Conservation (phyloP, 164 flowering plant species). For the Macadamia integrifolia region DNA sequence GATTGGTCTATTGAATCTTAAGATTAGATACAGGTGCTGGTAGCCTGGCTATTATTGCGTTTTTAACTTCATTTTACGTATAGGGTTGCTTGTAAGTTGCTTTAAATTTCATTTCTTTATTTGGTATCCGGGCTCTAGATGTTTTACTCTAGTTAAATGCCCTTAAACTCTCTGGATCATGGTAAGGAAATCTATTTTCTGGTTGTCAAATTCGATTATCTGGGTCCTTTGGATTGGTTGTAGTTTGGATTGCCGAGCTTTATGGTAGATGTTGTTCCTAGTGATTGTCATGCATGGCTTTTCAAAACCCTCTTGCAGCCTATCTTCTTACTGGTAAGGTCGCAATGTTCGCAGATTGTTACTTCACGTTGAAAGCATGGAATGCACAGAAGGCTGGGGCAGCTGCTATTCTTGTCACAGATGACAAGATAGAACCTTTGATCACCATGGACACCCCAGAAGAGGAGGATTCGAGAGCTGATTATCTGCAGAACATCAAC, state of each 20-base stretch:
- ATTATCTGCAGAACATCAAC: conserved; percentile 67
- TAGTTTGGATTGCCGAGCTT: neutral
- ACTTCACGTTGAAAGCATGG: conserved; percentile 91
- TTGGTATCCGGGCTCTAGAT: neutral
- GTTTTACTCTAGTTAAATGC: neutral
- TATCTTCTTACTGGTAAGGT: neutral
- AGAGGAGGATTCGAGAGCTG: conserved; percentile 53
- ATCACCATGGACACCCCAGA: conserved; percentile 95
- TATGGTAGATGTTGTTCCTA: neutral
- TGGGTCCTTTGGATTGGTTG: neutral
- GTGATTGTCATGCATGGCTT: neutral
- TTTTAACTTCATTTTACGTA: too few species aligned
- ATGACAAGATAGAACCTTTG: conserved; percentile 67
- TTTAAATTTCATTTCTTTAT: neutral
- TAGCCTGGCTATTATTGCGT: neutral
- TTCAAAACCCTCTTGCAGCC: neutral
- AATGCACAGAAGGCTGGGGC: conserved; percentile 89
- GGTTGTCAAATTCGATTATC: neutral
- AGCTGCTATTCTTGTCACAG: conserved; percentile 87
- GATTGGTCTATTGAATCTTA: neutral
- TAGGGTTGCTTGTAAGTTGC: neutral
- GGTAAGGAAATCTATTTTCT: neutral
- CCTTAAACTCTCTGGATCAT: neutral
- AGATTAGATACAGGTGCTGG: neutral
- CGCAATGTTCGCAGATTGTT: conserved; percentile 59